Base-by-base conservation (phyloP, 176 grass and related monocot species). In the Zea luxurians region DNA sequence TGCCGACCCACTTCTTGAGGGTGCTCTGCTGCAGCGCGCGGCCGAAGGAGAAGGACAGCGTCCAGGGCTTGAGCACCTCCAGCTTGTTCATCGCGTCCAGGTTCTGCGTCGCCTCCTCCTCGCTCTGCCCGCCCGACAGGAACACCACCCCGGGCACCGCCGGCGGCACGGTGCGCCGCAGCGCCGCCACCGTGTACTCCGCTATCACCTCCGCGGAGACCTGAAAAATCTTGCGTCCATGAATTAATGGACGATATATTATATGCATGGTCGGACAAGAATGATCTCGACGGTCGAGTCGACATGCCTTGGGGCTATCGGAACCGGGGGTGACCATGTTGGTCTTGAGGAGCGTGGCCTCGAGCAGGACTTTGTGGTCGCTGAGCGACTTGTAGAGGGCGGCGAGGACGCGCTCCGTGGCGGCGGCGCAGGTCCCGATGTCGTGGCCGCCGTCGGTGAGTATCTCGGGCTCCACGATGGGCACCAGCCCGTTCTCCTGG, bases 281-380 rank as follows among this genome's bases (percentile, higher is more conserved):
- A 75, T 20, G 4, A 36, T 9, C 27, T 9, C 27, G 41, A 10
- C 41, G 37, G 10, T 36, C 9, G 37, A 3, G 66, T 16, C 4
- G 18, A n/a, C 15, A 65, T 88, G 81, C 96, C 90, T 95, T 98
- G 65, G 96, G 78, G 81, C 92, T 92, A 65, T 89, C 83, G 46
- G 96, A 98, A 46, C 96, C 92, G 5, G 96, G 92, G 40, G 96
- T 95, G 83, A 98, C 90, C 96, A 95, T 95, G 81, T 99, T 99
- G 67, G 90, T 76, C 78, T 99, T 95, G 83, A 99, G 70, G 35
- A 95, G 92, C n/a, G 89, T 89, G 37, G 88, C 96, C 79, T 99
- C 92, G 12, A 94, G 88, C 48, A 98, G 91, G 8, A 91, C 92
- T 54, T 99, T 91, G 81, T 91, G 96, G 79, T 95, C 89, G 45